Percentiles rank a stretch among this genome's conserved stretches.
These are phyloP conservation scores for Termitomyces sp. DNA, from an alignment of 768 basidiomycete species.

Conservation along the genomic window DNA sequence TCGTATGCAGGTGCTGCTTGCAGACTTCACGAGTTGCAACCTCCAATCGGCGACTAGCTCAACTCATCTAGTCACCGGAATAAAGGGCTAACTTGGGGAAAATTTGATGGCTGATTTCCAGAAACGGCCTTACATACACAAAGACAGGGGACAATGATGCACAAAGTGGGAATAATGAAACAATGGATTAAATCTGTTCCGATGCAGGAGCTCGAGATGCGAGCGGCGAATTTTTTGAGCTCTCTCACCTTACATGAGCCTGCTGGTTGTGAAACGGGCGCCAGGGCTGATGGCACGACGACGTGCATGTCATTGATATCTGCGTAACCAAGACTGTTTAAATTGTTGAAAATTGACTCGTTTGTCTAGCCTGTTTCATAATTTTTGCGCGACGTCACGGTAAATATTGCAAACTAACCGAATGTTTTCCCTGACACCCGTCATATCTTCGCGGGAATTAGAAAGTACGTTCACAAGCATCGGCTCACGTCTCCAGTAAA, in stretches of 20 bases:
- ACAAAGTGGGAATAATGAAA: not conserved
- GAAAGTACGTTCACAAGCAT: not conserved
- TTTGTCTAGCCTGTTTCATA: not conserved
- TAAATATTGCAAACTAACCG: not conserved
- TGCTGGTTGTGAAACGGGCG: not conserved
- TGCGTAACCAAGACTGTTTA: not conserved
- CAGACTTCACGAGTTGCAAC: not conserved
- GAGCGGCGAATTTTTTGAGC: not conserved
- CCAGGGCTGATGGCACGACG: not conserved
- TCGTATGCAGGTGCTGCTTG: no score
- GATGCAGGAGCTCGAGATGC: not conserved
- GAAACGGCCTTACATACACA: not conserved
- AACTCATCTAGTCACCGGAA: not conserved
- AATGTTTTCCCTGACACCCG: not conserved
- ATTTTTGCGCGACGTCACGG: not conserved
- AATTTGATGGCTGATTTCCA: not conserved
- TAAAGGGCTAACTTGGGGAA: not conserved
- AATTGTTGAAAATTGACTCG: not conserved
- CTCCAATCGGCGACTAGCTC: not conserved
- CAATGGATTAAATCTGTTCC: not conserved
- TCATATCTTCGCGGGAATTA: not conserved
- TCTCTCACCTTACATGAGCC: not conserved
- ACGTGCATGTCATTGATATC: not conserved
- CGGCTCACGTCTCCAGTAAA: not conserved
- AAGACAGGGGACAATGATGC: no score